Percentiles rank a stretch among this genome's conserved stretches.
Conservation (phyloP, 441 rosid genomes). For the Sinapis alba region DNA sequence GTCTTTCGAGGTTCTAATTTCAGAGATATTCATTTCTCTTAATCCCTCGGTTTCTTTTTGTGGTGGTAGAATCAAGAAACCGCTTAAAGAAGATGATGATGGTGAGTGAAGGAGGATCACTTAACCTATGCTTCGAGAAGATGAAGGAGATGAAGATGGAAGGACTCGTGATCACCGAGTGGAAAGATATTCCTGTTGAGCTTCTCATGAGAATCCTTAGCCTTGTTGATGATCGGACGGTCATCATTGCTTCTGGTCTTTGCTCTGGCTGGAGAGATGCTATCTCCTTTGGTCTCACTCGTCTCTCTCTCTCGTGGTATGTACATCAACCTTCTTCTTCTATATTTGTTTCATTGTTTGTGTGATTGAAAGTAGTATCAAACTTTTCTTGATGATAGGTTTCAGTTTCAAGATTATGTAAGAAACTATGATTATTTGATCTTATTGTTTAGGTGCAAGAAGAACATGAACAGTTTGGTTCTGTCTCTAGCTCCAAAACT, state of each 20-base stretch:
- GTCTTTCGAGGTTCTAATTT: not conserved
- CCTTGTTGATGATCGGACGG: slow-evolving; percentile 82
- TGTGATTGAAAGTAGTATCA: slow-evolving; percentile 7
- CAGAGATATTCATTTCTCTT: no score
- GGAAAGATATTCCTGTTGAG: slow-evolving; percentile 95
- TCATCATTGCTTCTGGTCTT: slow-evolving; percentile 79
- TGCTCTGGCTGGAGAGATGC: slow-evolving; percentile 96
- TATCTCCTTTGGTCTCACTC: slow-evolving; percentile 72
- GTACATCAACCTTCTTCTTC: slow-evolving; percentile 23
- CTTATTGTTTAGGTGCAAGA: slow-evolving; percentile 67
- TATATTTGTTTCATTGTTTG: slow-evolving; percentile 5
- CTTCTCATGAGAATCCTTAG: slow-evolving; percentile 67
- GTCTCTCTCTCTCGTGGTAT: slow-evolving; percentile 83
- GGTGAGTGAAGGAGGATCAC: slow-evolving; percentile 23
- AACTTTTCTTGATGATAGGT: not conserved
- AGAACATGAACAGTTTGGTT: slow-evolving; percentile 78
- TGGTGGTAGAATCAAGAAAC: slow-evolving; percentile 36
- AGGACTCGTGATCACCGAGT: slow-evolving; percentile 51
- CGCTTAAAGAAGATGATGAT: slow-evolving; percentile 26
- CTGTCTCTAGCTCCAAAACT: slow-evolving; percentile 83
- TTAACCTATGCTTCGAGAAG: slow-evolving; percentile 13
- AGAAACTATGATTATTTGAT: slow-evolving; percentile 14
- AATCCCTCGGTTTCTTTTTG: slow-evolving; percentile 2
- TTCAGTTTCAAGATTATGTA: not conserved
- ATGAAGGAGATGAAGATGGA: slow-evolving; percentile 48